phyloP scores from a whole-genome alignment of 495 filamentous ascomycete species.

The Trichoderma orchidacearum region DNA sequence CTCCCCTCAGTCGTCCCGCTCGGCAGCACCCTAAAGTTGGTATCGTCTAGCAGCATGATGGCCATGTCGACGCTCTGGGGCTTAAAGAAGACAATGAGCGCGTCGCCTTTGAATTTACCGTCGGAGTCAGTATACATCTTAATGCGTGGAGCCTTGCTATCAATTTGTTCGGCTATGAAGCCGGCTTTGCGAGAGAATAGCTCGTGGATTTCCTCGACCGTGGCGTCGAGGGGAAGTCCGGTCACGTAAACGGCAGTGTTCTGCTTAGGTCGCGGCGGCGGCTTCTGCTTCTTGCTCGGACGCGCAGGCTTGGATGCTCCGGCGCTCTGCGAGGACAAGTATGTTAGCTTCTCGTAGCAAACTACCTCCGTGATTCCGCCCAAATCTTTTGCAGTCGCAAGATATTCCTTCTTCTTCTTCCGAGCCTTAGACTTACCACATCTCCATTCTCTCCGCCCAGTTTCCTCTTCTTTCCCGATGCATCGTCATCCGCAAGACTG shows the following conservation, averaged over 20 bases:
- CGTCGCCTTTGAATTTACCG: constrained; percentile 85
- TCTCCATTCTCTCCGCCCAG: constrained; percentile 46
- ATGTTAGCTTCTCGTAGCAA: background rate
- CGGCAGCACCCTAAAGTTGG: constrained; percentile 58
- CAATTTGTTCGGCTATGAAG: constrained; percentile 88
- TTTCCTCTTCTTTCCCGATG: constrained; percentile 55
- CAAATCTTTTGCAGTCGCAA: no score
- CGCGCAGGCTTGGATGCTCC: constrained; percentile 10
- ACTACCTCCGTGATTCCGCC: no score
- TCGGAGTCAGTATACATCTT: constrained; percentile 81
- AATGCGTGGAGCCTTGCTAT: constrained; percentile 70
- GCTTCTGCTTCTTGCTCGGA: constrained; percentile 14
- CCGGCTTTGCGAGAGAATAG: constrained; percentile 79
- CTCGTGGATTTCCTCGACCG: constrained; percentile 63
- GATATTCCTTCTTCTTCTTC: background rate
- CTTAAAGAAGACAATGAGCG: constrained; percentile 85
- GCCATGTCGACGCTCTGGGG: constrained; percentile 81
- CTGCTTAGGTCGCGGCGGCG: constrained; percentile 38
- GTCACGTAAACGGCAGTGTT: constrained; percentile 91
- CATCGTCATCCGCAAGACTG: constrained; percentile 12
- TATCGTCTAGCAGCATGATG: constrained; percentile 83
- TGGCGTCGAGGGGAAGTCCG: constrained; percentile 64
- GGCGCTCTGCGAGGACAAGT: background rate
- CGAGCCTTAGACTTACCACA: constrained; percentile 45
- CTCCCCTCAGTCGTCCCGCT: constrained; percentile 34